Conservation (phyloP, 2,329 filamentous ascomycete species). For the Teratosphaeria viscida region DNA sequence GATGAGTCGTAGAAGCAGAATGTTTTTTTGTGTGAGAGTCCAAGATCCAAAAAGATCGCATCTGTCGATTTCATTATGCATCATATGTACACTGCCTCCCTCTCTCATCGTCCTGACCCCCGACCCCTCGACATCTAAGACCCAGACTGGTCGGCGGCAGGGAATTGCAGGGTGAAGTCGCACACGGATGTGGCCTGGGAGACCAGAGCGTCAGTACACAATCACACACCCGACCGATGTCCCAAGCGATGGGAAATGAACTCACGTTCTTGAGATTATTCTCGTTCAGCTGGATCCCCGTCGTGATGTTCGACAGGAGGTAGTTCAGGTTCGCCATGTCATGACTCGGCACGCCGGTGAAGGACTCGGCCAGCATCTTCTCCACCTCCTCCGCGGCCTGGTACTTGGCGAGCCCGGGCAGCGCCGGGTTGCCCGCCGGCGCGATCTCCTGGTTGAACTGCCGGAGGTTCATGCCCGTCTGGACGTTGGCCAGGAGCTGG, state of each 20-base stretch:
- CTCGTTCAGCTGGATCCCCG: slow-evolving; percentile 13
- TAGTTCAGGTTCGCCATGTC: slow-evolving; percentile 8
- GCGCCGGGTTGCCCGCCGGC: slow-evolving; percentile 10
- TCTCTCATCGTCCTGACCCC: neutral
- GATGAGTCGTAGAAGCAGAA: neutral
- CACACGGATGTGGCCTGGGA: slow-evolving; percentile 6
- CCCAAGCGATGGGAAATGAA: neutral
- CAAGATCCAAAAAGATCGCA: neutral
- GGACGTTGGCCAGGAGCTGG: slow-evolving; percentile 8
- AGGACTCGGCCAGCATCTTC: slow-evolving; percentile 4
- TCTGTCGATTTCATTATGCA: neutral
- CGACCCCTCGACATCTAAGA: neutral
- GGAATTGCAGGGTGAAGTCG: slow-evolving; percentile 12
- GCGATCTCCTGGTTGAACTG: slow-evolving; percentile 15
- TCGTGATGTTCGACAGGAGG: slow-evolving; percentile 11
- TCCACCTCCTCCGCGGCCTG: slow-evolving; percentile 12
- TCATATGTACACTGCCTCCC: neutral
- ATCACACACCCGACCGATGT: neutral
- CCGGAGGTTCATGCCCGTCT: slow-evolving; percentile 12
- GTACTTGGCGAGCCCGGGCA: slow-evolving; percentile 11
- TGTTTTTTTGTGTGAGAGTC: neutral
- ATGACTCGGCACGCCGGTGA: slow-evolving; percentile 7
- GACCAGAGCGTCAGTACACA: neutral
- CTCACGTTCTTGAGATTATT: slow-evolving; percentile 11
- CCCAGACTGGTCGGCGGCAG: slow-evolving; percentile 5